Base-by-base conservation (phyloP, 805 yeast genomes). In the Cyberlindnera lachancei region DNA sequence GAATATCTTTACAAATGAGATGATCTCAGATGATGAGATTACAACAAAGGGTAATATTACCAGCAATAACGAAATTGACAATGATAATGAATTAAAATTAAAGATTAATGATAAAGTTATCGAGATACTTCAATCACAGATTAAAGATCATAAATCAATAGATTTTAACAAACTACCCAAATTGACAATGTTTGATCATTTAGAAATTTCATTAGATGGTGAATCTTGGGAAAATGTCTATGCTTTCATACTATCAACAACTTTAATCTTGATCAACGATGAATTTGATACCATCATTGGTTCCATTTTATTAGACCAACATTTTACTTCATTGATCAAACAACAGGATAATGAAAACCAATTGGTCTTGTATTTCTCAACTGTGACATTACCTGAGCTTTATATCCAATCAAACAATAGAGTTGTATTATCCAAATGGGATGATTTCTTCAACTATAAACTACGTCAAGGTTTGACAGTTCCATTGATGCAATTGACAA, bases 401-500 rank as follows among this genome's bases (percentile, higher is more conserved):
- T 59, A 58, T 25, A 46, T 60, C 9, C 46, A 46, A 26, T 56
- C 59, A 17, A 38, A 35, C 6, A 57, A 58, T 22, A 42, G 48
- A 8, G 45, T 62, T 11, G 38, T 67, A 1, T 42, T 58, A 1
- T 40, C 55, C 6, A 69, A 68, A 48, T 71, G 75, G 70, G 56
- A 58, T 21, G 58, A 53, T 34, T 57, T 38, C 31, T 43, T 45
- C 18, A 31, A 33, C 0, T 35, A 27, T 20, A 39, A 37, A n/a
- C 19, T 38, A 8, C 36, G 29, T 12, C 33, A 34, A 11, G 30
- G 20, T 7, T 35, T 24, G 23, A 34, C 15, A 13, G 32, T 58
- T 7, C 61, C 70, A 5, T 41, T 72, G 17, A 57, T 59, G 20
- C 74, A 72, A 44, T 50, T 73, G 38, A 67, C 80, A 1, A 59